A percentile compares a stretch with the other conserved stretches of the same genome.
Conservation (phyloP, 73 alveolate genomes). For the Tetrahymena thermophila region DNA sequence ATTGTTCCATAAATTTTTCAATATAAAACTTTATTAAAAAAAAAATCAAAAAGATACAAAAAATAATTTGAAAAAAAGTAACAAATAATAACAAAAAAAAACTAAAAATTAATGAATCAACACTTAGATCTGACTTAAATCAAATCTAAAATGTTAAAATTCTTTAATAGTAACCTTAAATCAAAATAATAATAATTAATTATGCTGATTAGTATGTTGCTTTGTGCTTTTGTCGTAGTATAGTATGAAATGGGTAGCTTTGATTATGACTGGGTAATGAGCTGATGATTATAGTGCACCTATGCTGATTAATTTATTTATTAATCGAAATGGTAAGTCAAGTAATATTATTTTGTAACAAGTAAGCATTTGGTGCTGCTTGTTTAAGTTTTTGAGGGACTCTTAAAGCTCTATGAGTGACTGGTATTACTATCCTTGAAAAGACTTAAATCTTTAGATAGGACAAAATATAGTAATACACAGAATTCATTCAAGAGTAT, state of each 20-base stretch:
- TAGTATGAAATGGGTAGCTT: background rate
- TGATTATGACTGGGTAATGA: background rate
- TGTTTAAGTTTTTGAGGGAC: background rate
- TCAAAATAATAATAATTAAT: background rate
- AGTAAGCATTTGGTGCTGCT: slow-evolving; percentile 2
- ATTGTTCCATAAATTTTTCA: no score
- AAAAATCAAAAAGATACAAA: background rate
- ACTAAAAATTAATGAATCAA: background rate
- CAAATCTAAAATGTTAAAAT: background rate
- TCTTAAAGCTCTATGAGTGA: background rate
- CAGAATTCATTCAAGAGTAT: background rate
- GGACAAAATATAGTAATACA: background rate
- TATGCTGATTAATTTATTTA: background rate
- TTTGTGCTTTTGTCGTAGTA: background rate
- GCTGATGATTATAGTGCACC: background rate
- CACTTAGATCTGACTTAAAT: background rate
- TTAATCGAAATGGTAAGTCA: background rate
- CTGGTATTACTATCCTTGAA: background rate
- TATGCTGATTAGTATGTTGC: background rate
- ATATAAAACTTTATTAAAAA: no score
- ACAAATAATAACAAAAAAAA: background rate
- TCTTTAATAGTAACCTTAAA: background rate
- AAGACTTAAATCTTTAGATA: background rate
- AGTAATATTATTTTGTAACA: background rate
- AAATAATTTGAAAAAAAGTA: background rate